Evolutionary conservation across 2,329 filamentous ascomycete species (phyloP), one percentile per base, ranked within the genome.

Genomic region (Colletotrichum incanum): DNA sequence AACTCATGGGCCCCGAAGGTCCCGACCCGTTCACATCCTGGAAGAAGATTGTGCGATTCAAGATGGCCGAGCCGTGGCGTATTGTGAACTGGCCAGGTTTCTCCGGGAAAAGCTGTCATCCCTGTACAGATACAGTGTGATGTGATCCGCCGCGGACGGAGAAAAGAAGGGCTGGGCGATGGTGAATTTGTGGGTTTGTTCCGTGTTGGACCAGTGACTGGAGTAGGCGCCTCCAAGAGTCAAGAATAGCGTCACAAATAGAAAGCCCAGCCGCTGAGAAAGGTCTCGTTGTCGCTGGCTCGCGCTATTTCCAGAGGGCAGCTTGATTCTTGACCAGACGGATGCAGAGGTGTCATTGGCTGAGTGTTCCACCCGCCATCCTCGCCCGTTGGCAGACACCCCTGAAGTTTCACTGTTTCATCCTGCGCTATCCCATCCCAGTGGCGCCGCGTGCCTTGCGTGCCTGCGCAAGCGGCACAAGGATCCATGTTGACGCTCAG

Each of bases 391-490:
- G 65, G 69, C 58, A 69, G 47, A 54, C 67, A 56, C 67, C 59
- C 73, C 65, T 74, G 73, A 54, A 55, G 67, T 74, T 74, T 74
- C 72, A 69, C 71, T 62, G 73, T 74, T 74, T 74, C 73, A 72
- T 26, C 59, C 67, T 65, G 67, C 56, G 67, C 72, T 72, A 65
- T 72, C 64, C 72, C 67, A 71, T 41, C 55, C 67, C 43, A 54
- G 65, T 74, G 73, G 67, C 56, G 71, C 65, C 43, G 39, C 45
- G 26, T 55, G 65, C 69, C 69, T 60, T 61, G 54, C 68, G 67
- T 74, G 64, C 73, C 73, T 74, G 73, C 73, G 73, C 73, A 74
- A 74, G 73, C 54, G 37, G 69, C 18, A n/a, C 52, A 39, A 37
- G 69, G 37, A 69, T 69, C 69, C 70, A 54, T 26, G 68, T 47